phyloP scores from a whole-genome alignment of 148 eudicot species.

The Rhododendron henanense region DNA sequence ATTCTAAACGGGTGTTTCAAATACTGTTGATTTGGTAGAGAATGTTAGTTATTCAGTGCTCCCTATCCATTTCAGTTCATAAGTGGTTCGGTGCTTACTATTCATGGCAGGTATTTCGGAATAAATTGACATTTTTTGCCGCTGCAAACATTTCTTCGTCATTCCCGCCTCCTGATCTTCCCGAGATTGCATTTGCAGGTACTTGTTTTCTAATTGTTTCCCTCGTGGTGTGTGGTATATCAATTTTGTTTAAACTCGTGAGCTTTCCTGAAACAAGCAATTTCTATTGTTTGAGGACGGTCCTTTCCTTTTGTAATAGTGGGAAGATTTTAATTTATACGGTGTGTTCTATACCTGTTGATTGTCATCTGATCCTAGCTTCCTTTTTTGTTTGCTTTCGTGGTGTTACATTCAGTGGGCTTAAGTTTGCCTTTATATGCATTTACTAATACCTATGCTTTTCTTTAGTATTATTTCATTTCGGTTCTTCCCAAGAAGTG shows the following conservation, averaged over 20 bases:
- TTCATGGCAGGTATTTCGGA: slow-evolving; percentile 71
- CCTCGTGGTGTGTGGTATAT: not conserved
- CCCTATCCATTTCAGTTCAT: slow-evolving; percentile 15
- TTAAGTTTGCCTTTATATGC: not conserved
- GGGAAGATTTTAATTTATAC: not conserved
- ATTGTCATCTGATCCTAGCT: not conserved
- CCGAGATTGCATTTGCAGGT: slow-evolving; percentile 99
- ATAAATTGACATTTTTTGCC: slow-evolving; percentile 79
- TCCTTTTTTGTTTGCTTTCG: not conserved
- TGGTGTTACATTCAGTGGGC: not conserved
- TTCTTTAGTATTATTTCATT: not conserved
- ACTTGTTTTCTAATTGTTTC: not conserved
- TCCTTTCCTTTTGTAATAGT: slow-evolving; percentile 1
- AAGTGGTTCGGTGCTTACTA: slow-evolving; percentile 15
- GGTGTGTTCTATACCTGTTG: not conserved
- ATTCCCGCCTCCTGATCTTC: slow-evolving; percentile 75
- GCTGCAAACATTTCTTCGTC: slow-evolving; percentile 92
- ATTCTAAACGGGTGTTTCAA: slow-evolving; percentile 2
- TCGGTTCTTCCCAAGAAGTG: not conserved
- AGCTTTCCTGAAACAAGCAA: not conserved
- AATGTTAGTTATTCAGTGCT: not conserved
- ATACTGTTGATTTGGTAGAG: slow-evolving; percentile 9
- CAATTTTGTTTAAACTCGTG: not conserved
- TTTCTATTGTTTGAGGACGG: not conserved
- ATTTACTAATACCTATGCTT: not conserved